phyloP scores from a whole-genome alignment of 345 rosid genomes.

The Clarkia xantiana region DNA sequence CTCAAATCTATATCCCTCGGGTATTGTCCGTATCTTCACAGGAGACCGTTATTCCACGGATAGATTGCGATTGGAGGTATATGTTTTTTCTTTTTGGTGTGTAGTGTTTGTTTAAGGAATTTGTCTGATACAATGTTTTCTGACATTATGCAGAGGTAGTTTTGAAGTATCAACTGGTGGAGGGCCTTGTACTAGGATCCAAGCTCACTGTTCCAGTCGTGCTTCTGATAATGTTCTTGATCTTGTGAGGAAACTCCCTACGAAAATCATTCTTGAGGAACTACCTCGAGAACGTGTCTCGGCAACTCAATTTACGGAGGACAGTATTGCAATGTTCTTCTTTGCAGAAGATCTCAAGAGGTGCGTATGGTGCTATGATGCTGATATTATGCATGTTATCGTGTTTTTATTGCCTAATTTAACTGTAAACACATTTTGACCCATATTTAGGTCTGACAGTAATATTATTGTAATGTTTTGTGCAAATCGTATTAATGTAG shows the following conservation, averaged over 20 bases:
- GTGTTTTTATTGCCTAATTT: no score
- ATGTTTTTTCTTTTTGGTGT: conserved; percentile 5
- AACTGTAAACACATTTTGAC: no score
- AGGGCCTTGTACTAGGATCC: conserved; percentile 20
- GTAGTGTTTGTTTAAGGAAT: background rate
- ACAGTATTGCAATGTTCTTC: conserved; percentile 40
- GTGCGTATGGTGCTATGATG: conserved; percentile 10
- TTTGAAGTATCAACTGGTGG: conserved; percentile 26
- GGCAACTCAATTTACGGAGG: conserved; percentile 37
- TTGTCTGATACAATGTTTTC: background rate
- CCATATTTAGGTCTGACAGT: no score
- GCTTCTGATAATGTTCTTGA: conserved; percentile 21
- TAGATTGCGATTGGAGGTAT: conserved; percentile 36
- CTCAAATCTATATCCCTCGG: background rate
- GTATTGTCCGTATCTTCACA: background rate
- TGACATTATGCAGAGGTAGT: conserved; percentile 25
- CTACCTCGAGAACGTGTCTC: conserved; percentile 25
- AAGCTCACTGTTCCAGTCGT: conserved; percentile 27
- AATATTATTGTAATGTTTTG: no score
- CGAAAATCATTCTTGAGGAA: conserved; percentile 28
- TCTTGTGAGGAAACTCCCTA: conserved; percentile 23
- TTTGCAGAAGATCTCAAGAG: conserved; percentile 38
- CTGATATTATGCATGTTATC: no score
- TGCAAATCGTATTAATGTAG: conserved; percentile 17
- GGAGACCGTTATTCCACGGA: conserved; percentile 24